Percentiles rank a stretch among this genome's conserved stretches.
phyloP scores from a whole-genome alignment of 2,329 filamentous ascomycete genomes.

The Pseudocercospora fuligena region DNA sequence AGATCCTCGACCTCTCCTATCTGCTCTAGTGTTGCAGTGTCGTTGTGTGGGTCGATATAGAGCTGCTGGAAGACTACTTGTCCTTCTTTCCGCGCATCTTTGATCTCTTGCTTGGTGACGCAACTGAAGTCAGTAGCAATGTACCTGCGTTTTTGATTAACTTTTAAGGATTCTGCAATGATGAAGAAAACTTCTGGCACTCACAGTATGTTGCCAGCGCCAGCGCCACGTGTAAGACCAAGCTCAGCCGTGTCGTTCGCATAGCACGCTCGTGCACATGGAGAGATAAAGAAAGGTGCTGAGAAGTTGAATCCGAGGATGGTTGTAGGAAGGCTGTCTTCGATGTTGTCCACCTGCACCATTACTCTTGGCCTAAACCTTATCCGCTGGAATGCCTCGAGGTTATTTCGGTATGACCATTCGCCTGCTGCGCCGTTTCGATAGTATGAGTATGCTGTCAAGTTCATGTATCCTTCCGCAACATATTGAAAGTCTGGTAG shows the following conservation, averaged over 20 bases:
- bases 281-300: constrained; percentile 92
- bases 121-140: constrained; percentile 48
- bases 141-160: constrained; percentile 40
- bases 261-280: constrained; percentile 89
- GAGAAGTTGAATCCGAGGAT: constrained; percentile 85
- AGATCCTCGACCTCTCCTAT: constrained; percentile 44
- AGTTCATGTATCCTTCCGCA: constrained; percentile 23
- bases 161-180: not conserved
- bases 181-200: not conserved
- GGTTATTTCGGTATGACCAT: constrained; percentile 37
- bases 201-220: constrained; percentile 50
- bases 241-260: constrained; percentile 60
- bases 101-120: constrained; percentile 42
- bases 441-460: constrained; percentile 35
- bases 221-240: constrained; percentile 55
- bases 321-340: constrained; percentile 60
- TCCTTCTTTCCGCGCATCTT: constrained; percentile 33
- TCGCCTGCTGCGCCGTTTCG: constrained; percentile 36
- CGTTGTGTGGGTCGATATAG: constrained; percentile 42
- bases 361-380: constrained; percentile 27
- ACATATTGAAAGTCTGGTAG: constrained; percentile 28
- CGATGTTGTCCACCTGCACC: constrained; percentile 34
- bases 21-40: constrained; percentile 40
- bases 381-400: constrained; percentile 34
- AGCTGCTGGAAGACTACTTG: constrained; percentile 49